Percentiles rank a stretch among this genome's conserved stretches.
Conservation (phyloP, 495 filamentous ascomycete genomes). For the Neurospora discreta region DNA sequence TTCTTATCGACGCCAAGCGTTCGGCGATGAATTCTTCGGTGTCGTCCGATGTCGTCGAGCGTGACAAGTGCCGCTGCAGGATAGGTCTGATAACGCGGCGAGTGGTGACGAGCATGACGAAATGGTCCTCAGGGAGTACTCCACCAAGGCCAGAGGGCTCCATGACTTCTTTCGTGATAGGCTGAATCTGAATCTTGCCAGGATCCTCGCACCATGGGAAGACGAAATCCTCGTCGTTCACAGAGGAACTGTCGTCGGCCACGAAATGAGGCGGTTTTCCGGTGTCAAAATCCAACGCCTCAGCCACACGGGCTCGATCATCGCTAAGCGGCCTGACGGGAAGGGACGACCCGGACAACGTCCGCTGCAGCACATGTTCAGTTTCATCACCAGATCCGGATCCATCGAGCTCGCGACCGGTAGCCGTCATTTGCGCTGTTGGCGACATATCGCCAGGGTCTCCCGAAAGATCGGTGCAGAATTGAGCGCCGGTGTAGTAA, state of each 20-base stretch:
- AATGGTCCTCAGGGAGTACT: slow-evolving; percentile 56
- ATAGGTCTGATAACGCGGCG: slow-evolving; percentile 25
- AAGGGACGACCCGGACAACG: slow-evolving; percentile 33
- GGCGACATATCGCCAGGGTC: slow-evolving; percentile 36
- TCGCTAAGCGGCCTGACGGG: slow-evolving; percentile 32
- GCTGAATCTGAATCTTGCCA: slow-evolving; percentile 10
- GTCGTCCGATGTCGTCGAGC: slow-evolving; percentile 11
- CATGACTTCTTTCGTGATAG: slow-evolving; percentile 39
- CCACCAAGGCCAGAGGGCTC: slow-evolving; percentile 56
- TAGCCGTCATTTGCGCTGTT: slow-evolving; percentile 29
- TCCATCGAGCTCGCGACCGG: slow-evolving; percentile 12
- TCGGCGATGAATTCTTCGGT: slow-evolving; percentile 24
- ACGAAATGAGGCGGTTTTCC: slow-evolving; percentile 13
- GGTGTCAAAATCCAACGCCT: slow-evolving; percentile 6
- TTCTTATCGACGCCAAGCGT: slow-evolving; percentile 27
- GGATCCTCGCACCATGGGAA: slow-evolving; percentile 27
- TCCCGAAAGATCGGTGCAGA: slow-evolving; percentile 68
- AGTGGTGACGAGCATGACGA: slow-evolving; percentile 44
- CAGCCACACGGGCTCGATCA: slow-evolving; percentile 4
- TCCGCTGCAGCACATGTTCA: slow-evolving; percentile 9
- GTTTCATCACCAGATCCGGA: background rate
- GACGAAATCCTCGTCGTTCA: slow-evolving; percentile 20
- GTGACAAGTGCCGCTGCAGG: background rate
- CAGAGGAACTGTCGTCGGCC: slow-evolving; percentile 14
- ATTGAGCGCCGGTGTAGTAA: slow-evolving; percentile 63